Percentiles rank a stretch among this genome's conserved stretches.
Evolutionary conservation across 805 yeast species (phyloP).

Genomic region (Sugiyamaella americana): DNA sequence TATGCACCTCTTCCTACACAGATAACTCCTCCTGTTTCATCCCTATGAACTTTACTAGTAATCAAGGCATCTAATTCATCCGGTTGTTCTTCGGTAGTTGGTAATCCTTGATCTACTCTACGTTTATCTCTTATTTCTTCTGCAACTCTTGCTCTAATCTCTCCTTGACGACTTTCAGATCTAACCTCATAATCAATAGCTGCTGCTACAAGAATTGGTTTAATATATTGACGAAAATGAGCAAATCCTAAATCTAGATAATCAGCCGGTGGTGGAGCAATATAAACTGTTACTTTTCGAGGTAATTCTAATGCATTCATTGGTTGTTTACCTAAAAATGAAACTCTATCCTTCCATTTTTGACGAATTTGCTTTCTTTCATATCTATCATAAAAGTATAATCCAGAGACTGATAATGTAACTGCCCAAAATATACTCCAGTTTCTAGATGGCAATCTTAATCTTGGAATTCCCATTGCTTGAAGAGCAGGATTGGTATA

Average conservation of each 20-base stretch:
- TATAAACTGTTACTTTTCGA: slow-evolving; percentile 70
- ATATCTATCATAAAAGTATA: slow-evolving; percentile 69
- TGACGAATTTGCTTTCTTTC: slow-evolving; percentile 62
- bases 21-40: slow-evolving; percentile 70
- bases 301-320: slow-evolving; percentile 48
- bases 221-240: slow-evolving; percentile 70
- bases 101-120: slow-evolving; percentile 33
- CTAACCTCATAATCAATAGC: slow-evolving; percentile 78
- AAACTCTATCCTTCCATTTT: slow-evolving; percentile 58
- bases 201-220: slow-evolving; percentile 78
- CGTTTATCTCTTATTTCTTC: slow-evolving; percentile 71
- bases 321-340: slow-evolving; percentile 45
- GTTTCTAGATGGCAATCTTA: slow-evolving; percentile 81
- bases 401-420: slow-evolving; percentile 61
- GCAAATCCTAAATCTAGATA: slow-evolving; percentile 66
- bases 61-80: slow-evolving; percentile 30
- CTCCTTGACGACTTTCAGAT: slow-evolving; percentile 82
- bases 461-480: slow-evolving; percentile 72
- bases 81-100: slow-evolving; percentile 18
- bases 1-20: slow-evolving; percentile 95
- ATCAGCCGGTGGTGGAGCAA: slow-evolving; percentile 98
- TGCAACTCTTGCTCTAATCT: slow-evolving; percentile 75
- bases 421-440: slow-evolving; percentile 88
- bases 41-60: slow-evolving; percentile 34
- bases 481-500: slow-evolving; percentile 23